These are phyloP conservation scores for Ascochyta lentis DNA, from an alignment of 2,329 filamentous ascomycete genomes.

Conservation along the genomic window DNA sequence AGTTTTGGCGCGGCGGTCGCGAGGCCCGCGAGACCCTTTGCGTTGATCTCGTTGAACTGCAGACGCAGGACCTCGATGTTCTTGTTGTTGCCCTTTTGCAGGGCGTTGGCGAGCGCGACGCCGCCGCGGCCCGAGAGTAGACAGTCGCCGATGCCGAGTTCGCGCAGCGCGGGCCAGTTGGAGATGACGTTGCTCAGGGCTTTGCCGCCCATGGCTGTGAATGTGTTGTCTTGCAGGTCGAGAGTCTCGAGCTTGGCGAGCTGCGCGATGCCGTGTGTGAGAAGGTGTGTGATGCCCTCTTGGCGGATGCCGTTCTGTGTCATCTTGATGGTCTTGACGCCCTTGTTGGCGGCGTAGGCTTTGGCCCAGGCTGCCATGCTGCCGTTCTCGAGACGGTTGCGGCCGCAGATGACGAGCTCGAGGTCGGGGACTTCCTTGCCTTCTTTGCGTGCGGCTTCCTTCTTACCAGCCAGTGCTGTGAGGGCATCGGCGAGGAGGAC, in stretches of 20 bases:
- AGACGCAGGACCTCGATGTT: slow-evolving; percentile 82
- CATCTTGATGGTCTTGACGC: slow-evolving; percentile 90
- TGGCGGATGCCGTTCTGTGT: slow-evolving; percentile 97
- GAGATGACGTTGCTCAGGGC: slow-evolving; percentile 78
- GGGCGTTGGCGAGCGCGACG: slow-evolving; percentile 72
- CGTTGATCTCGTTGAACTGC: slow-evolving; percentile 94
- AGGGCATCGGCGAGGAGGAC: slow-evolving; percentile 89
- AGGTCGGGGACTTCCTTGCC: slow-evolving; percentile 79
- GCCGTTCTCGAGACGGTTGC: slow-evolving; percentile 93
- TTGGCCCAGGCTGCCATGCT: slow-evolving; percentile 96
- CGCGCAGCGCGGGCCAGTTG: slow-evolving; percentile 76
- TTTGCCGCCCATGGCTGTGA: slow-evolving; percentile 79
- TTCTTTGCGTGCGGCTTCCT: slow-evolving; percentile 75
- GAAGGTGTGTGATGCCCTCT: slow-evolving; percentile 83
- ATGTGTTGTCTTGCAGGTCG: slow-evolving; percentile 97
- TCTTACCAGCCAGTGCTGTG: slow-evolving; percentile 80
- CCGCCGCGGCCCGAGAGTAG: slow-evolving; percentile 80
- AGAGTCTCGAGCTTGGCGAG: slow-evolving; percentile 74
- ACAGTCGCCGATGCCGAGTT: slow-evolving; percentile 89
- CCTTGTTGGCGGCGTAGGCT: slow-evolving; percentile 79
- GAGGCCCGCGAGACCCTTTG: slow-evolving; percentile 74
- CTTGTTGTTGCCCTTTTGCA: slow-evolving; percentile 76
- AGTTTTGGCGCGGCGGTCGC: slow-evolving; percentile 70
- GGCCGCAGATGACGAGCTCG: slow-evolving; percentile 96
- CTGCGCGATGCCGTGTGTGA: slow-evolving; percentile 78